Evolutionary conservation across 1,284 basidiomycete genomes (phyloP), one percentile per base, ranked within the genome.

Genomic region (Irpex rosettiformis): DNA sequence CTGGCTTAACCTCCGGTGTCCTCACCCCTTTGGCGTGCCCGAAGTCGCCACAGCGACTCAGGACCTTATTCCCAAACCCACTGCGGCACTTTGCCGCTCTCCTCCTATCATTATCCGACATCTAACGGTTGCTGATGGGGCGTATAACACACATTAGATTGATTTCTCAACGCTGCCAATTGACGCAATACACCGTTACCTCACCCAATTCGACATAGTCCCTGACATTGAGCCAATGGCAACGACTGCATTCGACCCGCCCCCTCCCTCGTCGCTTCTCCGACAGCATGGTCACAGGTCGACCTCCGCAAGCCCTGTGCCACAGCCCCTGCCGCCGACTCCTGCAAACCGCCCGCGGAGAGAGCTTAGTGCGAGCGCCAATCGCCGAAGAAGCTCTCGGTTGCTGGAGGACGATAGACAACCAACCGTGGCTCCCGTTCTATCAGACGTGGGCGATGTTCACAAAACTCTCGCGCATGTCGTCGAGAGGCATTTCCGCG

Each of bases 191-290:
- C 80, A 89, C 68, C 80, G 82, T 58, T 92, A 92, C 70, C 79
- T 92, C 58, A 77, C 78, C 13, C 83, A 86, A 57, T 86, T 81
- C 66, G 84, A 89, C 67, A 78, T 91, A 54, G 76, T 88, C 22
- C 89, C 90, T 16, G 67, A 72, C 40, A 78, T 92, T 49, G 79
- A 82, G 62, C 90, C 89, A 25, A 84, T 85, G 10, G 89, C 89
- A n/a, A 72, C 85, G 54, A 76, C 79, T 5, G 75, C 77, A 10
- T 77, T 81, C 57, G 86, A 88, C 66, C 89, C 90, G 13, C 86
- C 86, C 13, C 77, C 85, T 1, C 89, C 89, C 0, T 75, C 76
- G 7, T 74, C 78, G 47, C 77, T 92, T 45, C 75, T 84, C 25
- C 77, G 81, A 60, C 77, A 79, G 11, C 69, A 70, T 30, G 73